Evolutionary conservation across 2,329 filamentous ascomycete species (phyloP).

Genomic region (Graphilbum sp.): DNA sequence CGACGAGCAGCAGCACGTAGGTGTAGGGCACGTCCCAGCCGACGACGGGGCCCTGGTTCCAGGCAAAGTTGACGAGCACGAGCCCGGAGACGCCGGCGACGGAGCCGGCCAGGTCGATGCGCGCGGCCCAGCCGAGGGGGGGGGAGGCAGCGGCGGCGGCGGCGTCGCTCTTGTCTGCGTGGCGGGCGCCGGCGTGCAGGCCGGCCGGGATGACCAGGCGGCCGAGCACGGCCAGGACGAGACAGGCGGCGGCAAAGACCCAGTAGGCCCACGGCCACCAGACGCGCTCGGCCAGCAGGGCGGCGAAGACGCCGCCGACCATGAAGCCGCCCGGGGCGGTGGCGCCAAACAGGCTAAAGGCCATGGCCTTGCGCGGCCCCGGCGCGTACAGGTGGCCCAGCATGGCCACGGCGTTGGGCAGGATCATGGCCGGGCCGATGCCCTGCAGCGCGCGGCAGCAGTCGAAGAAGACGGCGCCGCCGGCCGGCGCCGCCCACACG

Average conservation of each 20-base stretch:
- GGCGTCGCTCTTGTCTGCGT: neutral
- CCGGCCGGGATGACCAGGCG: slow-evolving; percentile 9
- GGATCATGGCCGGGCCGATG: slow-evolving; percentile 43
- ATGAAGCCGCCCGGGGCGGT: slow-evolving; percentile 28
- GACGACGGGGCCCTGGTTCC: slow-evolving; percentile 10
- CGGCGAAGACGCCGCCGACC: slow-evolving; percentile 23
- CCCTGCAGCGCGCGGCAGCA: slow-evolving; percentile 11
- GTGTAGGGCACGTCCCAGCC: slow-evolving; percentile 9
- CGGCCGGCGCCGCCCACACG: neutral
- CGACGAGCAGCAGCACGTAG: slow-evolving; percentile 15
- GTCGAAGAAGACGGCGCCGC: slow-evolving; percentile 16
- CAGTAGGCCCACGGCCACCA: slow-evolving; percentile 25
- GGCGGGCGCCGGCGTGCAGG: slow-evolving; percentile 5
- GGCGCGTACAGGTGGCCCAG: slow-evolving; percentile 40
- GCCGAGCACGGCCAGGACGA: slow-evolving; percentile 8
- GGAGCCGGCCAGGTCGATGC: slow-evolving; percentile 8
- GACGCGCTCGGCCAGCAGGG: slow-evolving; percentile 18
- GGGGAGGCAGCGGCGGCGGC: neutral
- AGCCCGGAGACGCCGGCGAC: slow-evolving; percentile 7
- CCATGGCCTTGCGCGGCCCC: slow-evolving; percentile 40
- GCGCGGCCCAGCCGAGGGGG: slow-evolving; percentile 14
- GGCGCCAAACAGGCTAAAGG: slow-evolving; percentile 34
- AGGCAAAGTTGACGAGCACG: slow-evolving; percentile 11
- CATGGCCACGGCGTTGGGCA: slow-evolving; percentile 49
- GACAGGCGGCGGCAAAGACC: slow-evolving; percentile 6